Base-by-base conservation (phyloP, 345 rosid species). In the Physaria fendleri region DNA sequence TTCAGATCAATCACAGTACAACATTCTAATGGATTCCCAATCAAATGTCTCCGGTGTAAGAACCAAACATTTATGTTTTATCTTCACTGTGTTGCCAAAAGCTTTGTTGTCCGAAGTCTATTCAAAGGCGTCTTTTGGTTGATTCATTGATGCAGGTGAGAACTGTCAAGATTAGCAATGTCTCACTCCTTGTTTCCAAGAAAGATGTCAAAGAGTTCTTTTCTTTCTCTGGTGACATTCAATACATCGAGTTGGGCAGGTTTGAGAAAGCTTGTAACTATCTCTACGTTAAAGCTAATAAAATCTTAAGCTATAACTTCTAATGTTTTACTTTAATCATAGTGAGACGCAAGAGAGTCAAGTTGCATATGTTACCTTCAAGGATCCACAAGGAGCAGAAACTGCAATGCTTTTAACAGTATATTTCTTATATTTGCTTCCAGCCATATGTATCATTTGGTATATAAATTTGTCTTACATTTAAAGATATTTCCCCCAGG, bases 381-480 rank as follows among this genome's bases (percentile, higher is more conserved):
- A 78, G 67, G 95, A 91, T 76, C 25, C 84, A 21, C 88, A 88
- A 68, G 98, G 96, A 4, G 92, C 95, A n/a, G 88, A 83, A 49
- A 91, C 96, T 64, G 96, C 98, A 16, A 77, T 82, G 76, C 95
- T 85, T 66, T 86, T 91, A 66, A 77, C 95, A 78, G 97, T 90
- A 78, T 39, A 78, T 39, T 27, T 59, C 8, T 41, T 40, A n/a
- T 32, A 5, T 8, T 25, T 56, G 10, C 30, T 30, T 64, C 13
- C 0, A 1, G 4, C 38, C 46, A 20, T 56, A 5, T 50, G 4
- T 11, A 32, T 23, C 1, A 32, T 6, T 39, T 2, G 32, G 18
- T 18, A 32, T 43, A 6, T 41, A 12, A 12, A 23, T 6, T 5
- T 34, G 5, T 27, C 50, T 61, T 55, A 58, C 27, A 2, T 5